Evolutionary conservation across 1,284 basidiomycete genomes (phyloP).

Genomic region (Sanguinoderma infundibulare): DNA sequence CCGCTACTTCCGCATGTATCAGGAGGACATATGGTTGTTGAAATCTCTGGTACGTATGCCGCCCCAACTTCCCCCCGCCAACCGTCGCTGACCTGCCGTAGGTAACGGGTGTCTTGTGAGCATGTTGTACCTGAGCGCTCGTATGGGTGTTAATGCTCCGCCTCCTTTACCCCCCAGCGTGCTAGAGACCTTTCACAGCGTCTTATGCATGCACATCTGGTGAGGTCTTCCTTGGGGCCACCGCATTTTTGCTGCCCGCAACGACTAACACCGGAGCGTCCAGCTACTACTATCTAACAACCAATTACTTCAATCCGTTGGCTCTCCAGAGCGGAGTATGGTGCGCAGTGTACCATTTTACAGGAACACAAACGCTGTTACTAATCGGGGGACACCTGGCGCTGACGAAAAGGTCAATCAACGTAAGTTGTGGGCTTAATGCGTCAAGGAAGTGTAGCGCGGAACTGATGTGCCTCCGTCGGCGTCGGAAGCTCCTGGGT

Average conservation of each 20-base stretch:
- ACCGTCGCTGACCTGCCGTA: background rate
- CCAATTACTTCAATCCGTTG: constrained; percentile 20
- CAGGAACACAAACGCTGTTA: background rate
- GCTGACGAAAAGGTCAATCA: constrained; percentile 17
- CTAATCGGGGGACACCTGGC: background rate
- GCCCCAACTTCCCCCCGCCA: too few relatives aligned
- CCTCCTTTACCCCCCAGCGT: background rate
- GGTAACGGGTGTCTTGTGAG: constrained; percentile 17
- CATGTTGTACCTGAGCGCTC: background rate
- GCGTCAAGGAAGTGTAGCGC: background rate
- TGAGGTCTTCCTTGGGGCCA: background rate
- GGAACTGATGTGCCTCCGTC: background rate
- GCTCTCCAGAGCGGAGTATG: constrained; percentile 16
- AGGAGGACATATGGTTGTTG: constrained; percentile 7
- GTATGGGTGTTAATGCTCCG: background rate
- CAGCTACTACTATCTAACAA: constrained; percentile 22
- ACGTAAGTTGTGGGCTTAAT: constrained; percentile 8
- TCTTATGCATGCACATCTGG: constrained; percentile 21
- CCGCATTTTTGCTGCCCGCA: background rate
- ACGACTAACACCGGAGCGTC: background rate
- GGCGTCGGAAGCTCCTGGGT: constrained; percentile 11
- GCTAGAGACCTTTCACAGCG: constrained; percentile 22
- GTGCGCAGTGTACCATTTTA: too few relatives aligned
- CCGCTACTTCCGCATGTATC: constrained; percentile 17
- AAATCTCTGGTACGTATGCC: constrained; percentile 11